phyloP scores from a whole-genome alignment of 2,329 filamentous ascomycete genomes.

The Balansia obtecta region DNA sequence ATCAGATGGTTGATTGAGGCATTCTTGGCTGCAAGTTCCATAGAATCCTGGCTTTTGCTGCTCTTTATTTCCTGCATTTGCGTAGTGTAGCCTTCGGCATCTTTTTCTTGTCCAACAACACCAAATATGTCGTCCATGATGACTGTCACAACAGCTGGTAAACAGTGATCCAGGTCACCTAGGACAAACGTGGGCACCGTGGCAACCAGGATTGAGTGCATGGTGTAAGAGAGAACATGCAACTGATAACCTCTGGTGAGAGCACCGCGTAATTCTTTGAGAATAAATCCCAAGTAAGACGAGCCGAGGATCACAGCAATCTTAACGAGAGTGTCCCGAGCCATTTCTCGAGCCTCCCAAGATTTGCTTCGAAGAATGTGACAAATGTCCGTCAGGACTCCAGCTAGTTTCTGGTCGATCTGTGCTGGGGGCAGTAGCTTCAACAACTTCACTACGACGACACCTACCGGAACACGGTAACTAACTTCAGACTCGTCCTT shows the following conservation, averaged over 20 bases:
- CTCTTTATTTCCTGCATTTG: conserved; percentile 97
- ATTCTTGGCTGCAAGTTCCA: conserved; percentile 80
- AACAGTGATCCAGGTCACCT: conserved; percentile 82
- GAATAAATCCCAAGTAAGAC: conserved; percentile 77
- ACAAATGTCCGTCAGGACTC: conserved; percentile 81
- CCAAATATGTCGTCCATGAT: conserved; percentile 98
- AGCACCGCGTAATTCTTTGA: conserved; percentile 78
- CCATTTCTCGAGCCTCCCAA: conserved; percentile 81
- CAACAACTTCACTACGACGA: conserved; percentile 79
- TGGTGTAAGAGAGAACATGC: conserved; percentile 87
- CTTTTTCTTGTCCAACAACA: conserved; percentile 84
- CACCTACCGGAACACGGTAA: conserved; percentile 77
- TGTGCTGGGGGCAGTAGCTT: conserved; percentile 64
- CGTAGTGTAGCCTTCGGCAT: conserved; percentile 87
- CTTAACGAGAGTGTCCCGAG: conserved; percentile 74
- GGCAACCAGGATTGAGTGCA: conserved; percentile 79
- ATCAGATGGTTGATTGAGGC: conserved; percentile 64
- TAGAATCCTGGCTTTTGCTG: conserved; percentile 95
- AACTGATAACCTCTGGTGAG: conserved; percentile 81
- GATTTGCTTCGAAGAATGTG: conserved; percentile 84
- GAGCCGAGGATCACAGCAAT: conserved; percentile 74
- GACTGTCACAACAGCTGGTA: conserved; percentile 64
- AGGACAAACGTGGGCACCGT: conserved; percentile 60
- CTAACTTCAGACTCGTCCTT: conserved; percentile 94
- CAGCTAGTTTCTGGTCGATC: conserved; percentile 62